A percentile compares a stretch with the other conserved stretches of the same genome.
phyloP scores from a whole-genome alignment of 1,284 basidiomycete species.

The Prillingera fragicola region DNA sequence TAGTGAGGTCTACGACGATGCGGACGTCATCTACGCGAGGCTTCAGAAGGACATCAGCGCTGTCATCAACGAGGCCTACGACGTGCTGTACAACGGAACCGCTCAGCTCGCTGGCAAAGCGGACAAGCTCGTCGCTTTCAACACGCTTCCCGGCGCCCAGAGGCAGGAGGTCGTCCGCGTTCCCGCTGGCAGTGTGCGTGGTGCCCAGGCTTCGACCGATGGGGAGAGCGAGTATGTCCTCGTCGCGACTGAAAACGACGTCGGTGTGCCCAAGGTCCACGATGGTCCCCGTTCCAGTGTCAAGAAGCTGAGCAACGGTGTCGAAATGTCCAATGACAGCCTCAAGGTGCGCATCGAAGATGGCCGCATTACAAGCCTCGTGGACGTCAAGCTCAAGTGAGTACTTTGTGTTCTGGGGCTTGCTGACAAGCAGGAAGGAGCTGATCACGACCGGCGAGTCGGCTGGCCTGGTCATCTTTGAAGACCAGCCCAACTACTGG shows the following conservation, averaged over 20 bases:
- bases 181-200: not conserved
- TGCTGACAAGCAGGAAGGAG: too few species aligned
- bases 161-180: conserved; percentile 18
- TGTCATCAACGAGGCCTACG: conserved; percentile 70
- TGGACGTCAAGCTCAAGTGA: conserved; percentile 64
- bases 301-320: not conserved
- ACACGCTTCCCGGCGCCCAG: conserved; percentile 14
- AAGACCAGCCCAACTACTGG: conserved; percentile 56
- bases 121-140: conserved; percentile 10
- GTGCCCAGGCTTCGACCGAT: not conserved
- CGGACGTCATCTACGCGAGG: conserved; percentile 38
- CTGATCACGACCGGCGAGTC: conserved; percentile 63
- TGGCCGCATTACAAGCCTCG: conserved; percentile 73
- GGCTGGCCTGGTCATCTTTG: conserved; percentile 78
- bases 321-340: conserved; percentile 6
- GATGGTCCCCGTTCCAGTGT: not conserved
- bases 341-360: conserved; percentile 58
- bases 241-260: not conserved
- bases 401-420: too few species aligned
- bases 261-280: conserved; percentile 2
- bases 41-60: conserved; percentile 60
- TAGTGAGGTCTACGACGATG: conserved; percentile 40
- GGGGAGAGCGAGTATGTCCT: not conserved
- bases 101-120: conserved; percentile 31
- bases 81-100: conserved; percentile 54